Base-by-base conservation (phyloP, 2,329 filamentous ascomycete genomes). In the Penicillium freii region DNA sequence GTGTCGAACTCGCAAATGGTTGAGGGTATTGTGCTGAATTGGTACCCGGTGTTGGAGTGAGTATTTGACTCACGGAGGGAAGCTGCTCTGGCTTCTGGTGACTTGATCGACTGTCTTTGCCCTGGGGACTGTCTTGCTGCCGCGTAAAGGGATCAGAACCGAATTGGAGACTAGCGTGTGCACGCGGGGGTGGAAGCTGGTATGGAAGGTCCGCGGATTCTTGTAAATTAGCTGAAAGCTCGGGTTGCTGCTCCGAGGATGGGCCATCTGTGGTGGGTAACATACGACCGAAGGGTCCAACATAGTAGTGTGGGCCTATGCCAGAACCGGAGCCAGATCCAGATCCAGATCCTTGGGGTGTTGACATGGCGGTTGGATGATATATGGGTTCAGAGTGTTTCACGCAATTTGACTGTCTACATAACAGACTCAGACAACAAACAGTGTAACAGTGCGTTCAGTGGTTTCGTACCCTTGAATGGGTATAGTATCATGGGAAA, bases 201-300 rank as follows among this genome's bases (percentile, higher is more conserved):
- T 76, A 77, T 49, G 70, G 72, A 55, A 59, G 67, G 51, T 68
- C 66, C 64, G 61, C 70, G 45, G 66, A 46, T 50, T 68, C 69
- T 71, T 66, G 67, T 46, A 61, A 64, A 59, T 73, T 73, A 67
- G 71, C 69, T 63, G 64, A 46, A 60, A 46, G 60, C 43, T 68
- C 65, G 58, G 68, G 57, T 47, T 66, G 61, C 48, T 64, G 67
- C 60, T 70, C 68, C 44, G 67, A 57, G 46, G 64, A 61, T 46
- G 54, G 57, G 53, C 61, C 56, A 58, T 72, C 67, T 58, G 54
- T 64, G 47, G 61, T 58, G 62, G 72, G 69, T 62, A 75, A 72
- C 65, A 70, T 75, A 69, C 71, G 71, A 62, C 75, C 74, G 64
- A 75, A 75, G 52, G 72, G 70, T 62, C 74, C 74, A 59, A 71